Evolutionary conservation across 2,329 filamentous ascomycete genomes (phyloP), one percentile per base, ranked within the genome.

Genomic region (Cyanodermella asteris): DNA sequence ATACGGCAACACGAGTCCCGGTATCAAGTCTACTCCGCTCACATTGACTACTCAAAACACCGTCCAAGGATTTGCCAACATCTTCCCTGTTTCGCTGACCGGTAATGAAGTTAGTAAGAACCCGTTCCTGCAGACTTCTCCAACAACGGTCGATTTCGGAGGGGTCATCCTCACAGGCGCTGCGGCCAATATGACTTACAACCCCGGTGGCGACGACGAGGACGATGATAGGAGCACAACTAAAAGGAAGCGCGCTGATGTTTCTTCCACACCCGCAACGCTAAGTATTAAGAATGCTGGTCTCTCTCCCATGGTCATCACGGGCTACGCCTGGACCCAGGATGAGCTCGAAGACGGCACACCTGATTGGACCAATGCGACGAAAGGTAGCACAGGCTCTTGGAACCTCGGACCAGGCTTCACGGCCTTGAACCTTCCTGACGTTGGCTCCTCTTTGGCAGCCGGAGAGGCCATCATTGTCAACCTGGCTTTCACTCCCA

Each of bases 11-110:
- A 33, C 35, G 5, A 36, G 38, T 12, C 50, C 50, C 6, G 51
- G 51, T 5, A 35, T 46, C 7, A 41, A 46, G 23, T 45, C 42
- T 11, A 44, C 43, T 2, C 42, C 43, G 10, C 32, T 55, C 5
- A 46, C 43, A n/a, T n/a, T n/a, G n/a, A n/a, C n/a, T n/a, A n/a
- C n/a, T n/a, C n/a, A n/a, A n/a, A 30, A 30, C 11, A 27, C 20
- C 8, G 28, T 25, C 5, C 19, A 18, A 11, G 31, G 31, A n/a
- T 31, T 28, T 16, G 25, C 29, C 10, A 31, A 22, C 15, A 15
- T 18, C 8, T 26, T 30, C 12, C 29, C 29, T 9, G 26, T 31
- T n/a, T 25, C 22, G 13, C 21, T 31, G 19, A 31, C 29, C 2
- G 29, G 29, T n/a, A 25, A 19, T 15, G 28, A 29, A 16, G 29